phyloP scores from a whole-genome alignment of 441 rosid genomes.

The Populus trichocarpa region DNA sequence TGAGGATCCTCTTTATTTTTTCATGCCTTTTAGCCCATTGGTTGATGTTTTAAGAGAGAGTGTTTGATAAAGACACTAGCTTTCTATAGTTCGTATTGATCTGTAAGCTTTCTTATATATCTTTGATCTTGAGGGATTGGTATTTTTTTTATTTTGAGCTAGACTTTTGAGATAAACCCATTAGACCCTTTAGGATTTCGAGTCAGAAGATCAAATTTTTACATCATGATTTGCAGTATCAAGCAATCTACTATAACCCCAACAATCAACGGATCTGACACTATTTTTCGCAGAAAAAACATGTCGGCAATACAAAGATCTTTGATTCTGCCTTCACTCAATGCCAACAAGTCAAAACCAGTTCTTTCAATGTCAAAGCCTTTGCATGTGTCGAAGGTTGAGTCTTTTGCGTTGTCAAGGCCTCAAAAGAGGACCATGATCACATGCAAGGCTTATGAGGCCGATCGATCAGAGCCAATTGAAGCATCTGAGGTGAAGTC shows the following conservation, averaged over 20 bases:
- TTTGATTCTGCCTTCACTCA: constrained; percentile 33
- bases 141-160: neutral
- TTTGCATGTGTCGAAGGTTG: constrained; percentile 44
- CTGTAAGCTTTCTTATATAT: constrained; percentile 9
- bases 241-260: constrained; percentile 30
- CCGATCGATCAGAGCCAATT: constrained; percentile 54
- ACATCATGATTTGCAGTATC: constrained; percentile 41
- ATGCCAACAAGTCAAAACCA: constrained; percentile 24
- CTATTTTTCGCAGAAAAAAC: constrained; percentile 26
- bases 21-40: neutral
- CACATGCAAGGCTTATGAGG: constrained; percentile 76
- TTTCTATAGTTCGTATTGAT: neutral
- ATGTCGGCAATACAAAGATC: constrained; percentile 19
- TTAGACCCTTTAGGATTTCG: constrained; percentile 3
- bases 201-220: neutral
- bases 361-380: constrained; percentile 48
- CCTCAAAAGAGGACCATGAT: constrained; percentile 26
- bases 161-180: neutral
- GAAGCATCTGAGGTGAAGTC: constrained; percentile 33
- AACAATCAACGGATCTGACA: constrained; percentile 39
- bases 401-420: constrained; percentile 23
- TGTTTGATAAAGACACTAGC: neutral
- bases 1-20: neutral
- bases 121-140: constrained; percentile 1
- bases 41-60: neutral